Percentiles rank a stretch among this genome's conserved stretches.
Conservation (phyloP, 2,329 filamentous ascomycete species). For the Aspergillus fumigatiaffinis region DNA sequence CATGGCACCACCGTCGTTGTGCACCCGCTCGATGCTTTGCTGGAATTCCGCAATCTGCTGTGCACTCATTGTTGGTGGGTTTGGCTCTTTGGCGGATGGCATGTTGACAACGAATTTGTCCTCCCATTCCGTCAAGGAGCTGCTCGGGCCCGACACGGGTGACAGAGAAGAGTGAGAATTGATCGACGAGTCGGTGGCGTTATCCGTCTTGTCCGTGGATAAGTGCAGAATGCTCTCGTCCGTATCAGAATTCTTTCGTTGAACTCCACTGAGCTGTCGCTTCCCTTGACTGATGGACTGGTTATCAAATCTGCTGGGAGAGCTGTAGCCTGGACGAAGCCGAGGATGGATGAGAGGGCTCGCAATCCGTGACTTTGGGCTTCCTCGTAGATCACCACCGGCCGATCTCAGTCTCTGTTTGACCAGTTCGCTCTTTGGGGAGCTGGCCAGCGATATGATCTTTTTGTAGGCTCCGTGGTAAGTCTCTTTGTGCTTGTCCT, state of each 20-base stretch:
- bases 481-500: slow-evolving; percentile 3
- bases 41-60: slow-evolving; percentile 40
- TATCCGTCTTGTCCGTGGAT: slow-evolving; percentile 16
- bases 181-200: slow-evolving; percentile 21
- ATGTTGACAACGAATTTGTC: slow-evolving; percentile 43
- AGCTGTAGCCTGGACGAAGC: slow-evolving; percentile 16
- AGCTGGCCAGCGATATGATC: slow-evolving; percentile 19
- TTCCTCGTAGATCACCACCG: slow-evolving; percentile 11
- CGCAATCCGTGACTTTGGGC: slow-evolving; percentile 35
- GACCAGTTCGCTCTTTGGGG: slow-evolving; percentile 16
- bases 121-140: slow-evolving; percentile 33
- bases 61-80: slow-evolving; percentile 37
- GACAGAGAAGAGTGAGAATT: slow-evolving; percentile 28
- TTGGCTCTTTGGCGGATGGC: slow-evolving; percentile 41
- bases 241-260: slow-evolving; percentile 31
- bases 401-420: slow-evolving; percentile 18
- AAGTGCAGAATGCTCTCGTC: slow-evolving; percentile 19
- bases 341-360: slow-evolving; percentile 29
- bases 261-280: slow-evolving; percentile 33
- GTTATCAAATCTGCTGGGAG: slow-evolving; percentile 10
- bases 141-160: slow-evolving; percentile 27
- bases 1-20: slow-evolving; percentile 27
- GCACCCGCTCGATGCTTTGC: slow-evolving; percentile 31
- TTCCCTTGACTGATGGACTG: slow-evolving; percentile 18
- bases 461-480: slow-evolving; percentile 19